A percentile compares a stretch with the other conserved stretches of the same genome.
phyloP scores from a whole-genome alignment of 768 basidiomycete species.

The Psilocybe cyanescens region DNA sequence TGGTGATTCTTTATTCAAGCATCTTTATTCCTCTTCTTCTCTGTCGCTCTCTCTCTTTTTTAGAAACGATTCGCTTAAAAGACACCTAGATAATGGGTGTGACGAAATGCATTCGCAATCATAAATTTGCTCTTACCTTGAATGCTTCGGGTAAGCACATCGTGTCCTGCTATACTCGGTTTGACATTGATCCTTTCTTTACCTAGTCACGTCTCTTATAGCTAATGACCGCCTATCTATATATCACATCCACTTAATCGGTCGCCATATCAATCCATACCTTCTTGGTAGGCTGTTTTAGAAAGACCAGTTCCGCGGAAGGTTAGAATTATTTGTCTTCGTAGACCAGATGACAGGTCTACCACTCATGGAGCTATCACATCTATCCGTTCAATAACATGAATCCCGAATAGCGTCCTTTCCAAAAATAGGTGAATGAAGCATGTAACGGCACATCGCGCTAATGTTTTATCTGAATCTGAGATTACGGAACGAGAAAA shows the following conservation, averaged over 20 bases:
- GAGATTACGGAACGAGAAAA: slow-evolving; percentile 1
- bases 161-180: not conserved
- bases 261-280: slow-evolving; percentile 10
- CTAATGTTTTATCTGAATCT: not conserved
- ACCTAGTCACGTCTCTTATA: slow-evolving; percentile 17
- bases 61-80: slow-evolving; percentile 73
- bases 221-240: slow-evolving; percentile 18
- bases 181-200: slow-evolving; percentile 7
- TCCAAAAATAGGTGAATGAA: slow-evolving; percentile 26
- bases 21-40: slow-evolving; percentile 12
- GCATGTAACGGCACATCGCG: slow-evolving; percentile 23
- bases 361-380: slow-evolving; percentile 13
- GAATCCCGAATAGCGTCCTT: slow-evolving; percentile 30
- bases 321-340: slow-evolving; percentile 22
- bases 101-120: slow-evolving; percentile 55
- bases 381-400: slow-evolving; percentile 17
- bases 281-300: slow-evolving; percentile 14
- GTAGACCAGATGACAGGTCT: slow-evolving; percentile 15
- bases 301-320: slow-evolving; percentile 17
- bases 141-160: slow-evolving; percentile 7
- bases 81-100: slow-evolving; percentile 83
- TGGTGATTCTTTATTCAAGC: slow-evolving; percentile 11
- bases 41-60: slow-evolving; percentile 7
- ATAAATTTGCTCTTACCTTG: not conserved
- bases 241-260: slow-evolving; percentile 7